Base-by-base conservation (phyloP, 495 filamentous ascomycete genomes). In the Trichoderma reesei region DNA sequence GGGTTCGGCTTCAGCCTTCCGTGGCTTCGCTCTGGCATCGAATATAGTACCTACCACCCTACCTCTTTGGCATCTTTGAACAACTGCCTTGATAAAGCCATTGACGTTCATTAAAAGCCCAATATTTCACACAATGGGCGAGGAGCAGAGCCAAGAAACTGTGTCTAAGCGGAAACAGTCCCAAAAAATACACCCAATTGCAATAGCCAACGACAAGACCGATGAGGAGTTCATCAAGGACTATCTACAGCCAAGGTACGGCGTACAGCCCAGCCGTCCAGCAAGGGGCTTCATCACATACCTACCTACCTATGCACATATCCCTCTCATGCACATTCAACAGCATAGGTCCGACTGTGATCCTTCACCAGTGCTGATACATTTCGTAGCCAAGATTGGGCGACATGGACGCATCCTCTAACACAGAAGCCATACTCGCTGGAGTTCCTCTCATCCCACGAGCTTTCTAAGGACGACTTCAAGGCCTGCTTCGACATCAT, bases 401-500 rank as follows among this genome's bases (percentile, higher is more conserved):
- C 68, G 3, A 70, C 74, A 51, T 81, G 78, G 78, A 70, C 64
- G n/a, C 76, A 81, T 66, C 77, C 76, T 5, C 69, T 42, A 2
- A 81, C 76, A 14, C 66, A 69, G 16, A 66, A 65, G 8, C 64
- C 64, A 13, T 81, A 80, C 72, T 61, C 65, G 18, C 67, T 87
- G 60, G 71, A 69, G 41, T 73, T 91, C 13, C 73, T 78, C 51
- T 72, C 78, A 0, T 69, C 86, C 3, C 61, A 69, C 3, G 74
- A 74, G 1, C 74, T 94, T 34, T 72, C 74, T 13, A 33, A 68
- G 2, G 64, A 69, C 1, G 85, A 90, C 37, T 75, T 95, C 54
- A 69, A 80, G 31, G 79, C 81, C 1, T 96, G 91, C 73, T 89
- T 90, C 71, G 64, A 75, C 34, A 79, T 96, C 18, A 80, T 96